Conservation (phyloP, 768 basidiomycete genomes). For the Agaricus sinodeliciosus region DNA sequence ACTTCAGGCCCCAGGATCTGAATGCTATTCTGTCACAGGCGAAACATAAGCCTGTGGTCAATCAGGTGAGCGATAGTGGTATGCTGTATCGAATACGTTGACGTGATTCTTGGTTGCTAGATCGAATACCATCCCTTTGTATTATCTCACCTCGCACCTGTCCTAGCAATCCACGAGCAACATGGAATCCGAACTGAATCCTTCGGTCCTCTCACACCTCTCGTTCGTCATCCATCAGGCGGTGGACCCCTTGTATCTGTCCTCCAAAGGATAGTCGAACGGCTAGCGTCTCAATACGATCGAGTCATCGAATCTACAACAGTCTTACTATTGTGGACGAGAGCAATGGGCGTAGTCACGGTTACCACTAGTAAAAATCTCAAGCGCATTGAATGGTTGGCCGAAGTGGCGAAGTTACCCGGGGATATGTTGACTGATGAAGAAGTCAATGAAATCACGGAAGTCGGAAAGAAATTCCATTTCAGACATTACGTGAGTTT, state of each 20-base stretch:
- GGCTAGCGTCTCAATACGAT: conserved; percentile 17
- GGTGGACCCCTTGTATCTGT: conserved; percentile 30
- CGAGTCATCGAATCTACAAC: conserved; percentile 17
- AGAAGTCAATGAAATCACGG: conserved; percentile 29
- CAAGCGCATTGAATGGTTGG: conserved; percentile 23
- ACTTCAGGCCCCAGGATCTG: conserved; percentile 41
- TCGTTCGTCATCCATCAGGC: conserved; percentile 29
- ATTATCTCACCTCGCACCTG: conserved; percentile 25
- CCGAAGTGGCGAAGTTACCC: conserved; percentile 21
- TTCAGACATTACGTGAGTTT: conserved; percentile 27
- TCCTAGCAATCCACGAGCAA: conserved; percentile 26
- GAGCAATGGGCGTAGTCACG: conserved; percentile 24
- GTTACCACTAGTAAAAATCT: conserved; percentile 27
- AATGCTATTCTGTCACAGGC: conserved; percentile 35
- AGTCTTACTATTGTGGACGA: conserved; percentile 28
- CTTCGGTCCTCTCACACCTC: conserved; percentile 30
- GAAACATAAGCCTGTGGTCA: conserved; percentile 45
- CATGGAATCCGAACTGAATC: conserved; percentile 32
- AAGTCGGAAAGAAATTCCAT: conserved; percentile 27
- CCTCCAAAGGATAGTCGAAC: conserved; percentile 26
- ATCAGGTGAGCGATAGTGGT: conserved; percentile 31
- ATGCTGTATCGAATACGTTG: not conserved
- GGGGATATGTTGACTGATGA: conserved; percentile 19
- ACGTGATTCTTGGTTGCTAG: conserved; percentile 11
- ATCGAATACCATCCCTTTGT: conserved; percentile 32